These are phyloP conservation scores for Aspergillus sp. DNA, from an alignment of 2,329 filamentous ascomycete genomes.

Conservation along the genomic window DNA sequence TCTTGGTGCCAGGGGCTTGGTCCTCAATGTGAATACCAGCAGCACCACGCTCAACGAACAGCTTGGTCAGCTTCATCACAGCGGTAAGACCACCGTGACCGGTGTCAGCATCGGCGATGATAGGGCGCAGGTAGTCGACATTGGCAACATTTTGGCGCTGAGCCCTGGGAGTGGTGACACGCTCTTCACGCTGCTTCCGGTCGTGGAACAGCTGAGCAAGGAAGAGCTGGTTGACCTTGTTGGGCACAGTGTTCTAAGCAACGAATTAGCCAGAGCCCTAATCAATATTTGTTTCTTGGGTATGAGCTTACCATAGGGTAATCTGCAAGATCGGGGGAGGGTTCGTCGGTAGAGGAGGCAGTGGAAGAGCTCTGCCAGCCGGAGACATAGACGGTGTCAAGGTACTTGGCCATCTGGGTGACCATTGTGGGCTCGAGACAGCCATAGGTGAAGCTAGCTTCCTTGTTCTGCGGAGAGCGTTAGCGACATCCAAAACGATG, in stretches of 20 bases:
- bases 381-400: constrained; percentile 98
- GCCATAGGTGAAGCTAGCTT: constrained; percentile 92
- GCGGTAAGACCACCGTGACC: constrained; percentile 97
- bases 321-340: constrained; percentile 94
- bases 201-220: constrained; percentile 99
- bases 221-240: constrained; percentile 97
- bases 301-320: constrained; percentile 71
- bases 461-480: constrained; percentile 62
- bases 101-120: constrained; percentile 95
- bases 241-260: constrained; percentile 84
- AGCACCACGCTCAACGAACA: constrained; percentile 94
- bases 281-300: not conserved
- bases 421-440: constrained; percentile 98
- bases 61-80: constrained; percentile 98
- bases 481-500: not conserved
- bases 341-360: constrained; percentile 90
- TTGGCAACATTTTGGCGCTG: constrained; percentile 74
- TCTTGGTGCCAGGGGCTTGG: constrained; percentile 97
- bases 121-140: constrained; percentile 90
- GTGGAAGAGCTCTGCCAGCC: constrained; percentile 99
- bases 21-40: constrained; percentile 99
- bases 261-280: constrained; percentile 13
- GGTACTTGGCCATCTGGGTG: constrained; percentile 98
- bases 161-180: constrained; percentile 71
- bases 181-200: constrained; percentile 96